Evolutionary conservation across 2,329 filamentous ascomycete genomes (phyloP).

Genomic region (Aspergillus neoniger): DNA sequence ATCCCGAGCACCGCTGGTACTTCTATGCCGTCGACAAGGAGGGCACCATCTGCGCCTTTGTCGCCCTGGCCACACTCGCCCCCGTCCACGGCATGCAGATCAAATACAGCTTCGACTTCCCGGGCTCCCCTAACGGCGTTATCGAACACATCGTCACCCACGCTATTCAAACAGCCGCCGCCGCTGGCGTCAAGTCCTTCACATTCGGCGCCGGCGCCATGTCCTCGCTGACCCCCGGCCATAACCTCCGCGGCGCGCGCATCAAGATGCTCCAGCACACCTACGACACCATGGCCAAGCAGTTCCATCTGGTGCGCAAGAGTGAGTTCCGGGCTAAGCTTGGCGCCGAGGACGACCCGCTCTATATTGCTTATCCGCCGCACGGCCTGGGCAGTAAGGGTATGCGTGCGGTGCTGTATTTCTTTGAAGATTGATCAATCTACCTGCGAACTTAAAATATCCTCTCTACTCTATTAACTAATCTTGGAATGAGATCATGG

Average conservation of each 20-base stretch:
- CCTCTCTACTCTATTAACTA: no score
- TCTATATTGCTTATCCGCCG: constrained; percentile 88
- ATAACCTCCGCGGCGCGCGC: constrained; percentile 77
- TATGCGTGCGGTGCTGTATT: constrained; percentile 81
- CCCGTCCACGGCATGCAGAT: constrained; percentile 87
- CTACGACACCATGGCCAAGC: constrained; percentile 78
- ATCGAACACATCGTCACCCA: constrained; percentile 81
- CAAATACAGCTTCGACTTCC: constrained; percentile 96
- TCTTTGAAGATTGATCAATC: constrained; percentile 67
- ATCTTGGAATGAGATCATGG: no score
- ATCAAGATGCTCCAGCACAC: constrained; percentile 80
- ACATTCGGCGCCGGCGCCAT: constrained; percentile 87
- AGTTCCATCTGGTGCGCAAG: constrained; percentile 80
- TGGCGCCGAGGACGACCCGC: constrained; percentile 77
- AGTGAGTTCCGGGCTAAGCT: constrained; percentile 89
- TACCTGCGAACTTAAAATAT: no score
- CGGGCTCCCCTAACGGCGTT: constrained; percentile 77
- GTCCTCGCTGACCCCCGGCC: constrained; percentile 71
- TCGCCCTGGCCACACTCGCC: constrained; percentile 79
- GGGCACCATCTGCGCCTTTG: constrained; percentile 71
- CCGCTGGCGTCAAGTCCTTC: constrained; percentile 64
- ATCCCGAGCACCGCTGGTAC: constrained; percentile 80
- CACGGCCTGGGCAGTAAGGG: constrained; percentile 81
- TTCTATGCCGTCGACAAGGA: constrained; percentile 75
- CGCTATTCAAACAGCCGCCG: constrained; percentile 63